Base-by-base conservation (phyloP, 208 protist species). In the Trypanosoma lewisi region DNA sequence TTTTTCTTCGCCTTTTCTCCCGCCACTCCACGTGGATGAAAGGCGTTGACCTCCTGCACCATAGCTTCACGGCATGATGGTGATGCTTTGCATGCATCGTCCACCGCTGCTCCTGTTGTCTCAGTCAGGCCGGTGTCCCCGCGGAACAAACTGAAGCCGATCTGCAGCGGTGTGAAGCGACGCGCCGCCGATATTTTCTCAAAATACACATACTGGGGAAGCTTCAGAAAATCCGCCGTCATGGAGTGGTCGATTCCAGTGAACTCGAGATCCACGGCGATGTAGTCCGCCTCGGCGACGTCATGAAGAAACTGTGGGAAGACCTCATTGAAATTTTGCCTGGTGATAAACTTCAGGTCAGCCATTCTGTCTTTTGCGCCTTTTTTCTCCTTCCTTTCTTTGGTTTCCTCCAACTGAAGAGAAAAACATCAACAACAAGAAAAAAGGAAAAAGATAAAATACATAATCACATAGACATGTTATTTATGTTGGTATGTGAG, bases 201-300 rank as follows among this genome's bases (percentile, higher is more conserved):
- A 12, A 49, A 33, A 62, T 83, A 92, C 19, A 61, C 25, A 45
- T 77, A 69, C 14, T 59, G 30, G 0, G 82, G 79, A 9, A 65
- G 36, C 14, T 36, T 41, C 47, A 72, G 57, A 34, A 86, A 70
- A 2, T 77, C 55, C 14, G 27, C 34, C 7, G 51, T 33, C 6
- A 39, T 21, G 1, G 70, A 65, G 23, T 51, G 67, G 42, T 82
- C 70, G 49, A 87, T 82, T 19, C 85, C 85, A 11, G 71, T 80
- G 63, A 88, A 91, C 63, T 91, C 85, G 17, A 87, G 57, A 45
- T 91, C 79, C 1, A 91, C 33, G 12, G 76, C 53, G 12, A 87
- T 72, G 62, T 75, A 91, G 31, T 37, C 30, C 34, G 79, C 82
- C 0, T 62, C 42, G 31, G 33, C 0, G 14, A 75, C 37, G 27